Base-by-base conservation (phyloP, 441 rosid genomes). In the Manihot esculenta region DNA sequence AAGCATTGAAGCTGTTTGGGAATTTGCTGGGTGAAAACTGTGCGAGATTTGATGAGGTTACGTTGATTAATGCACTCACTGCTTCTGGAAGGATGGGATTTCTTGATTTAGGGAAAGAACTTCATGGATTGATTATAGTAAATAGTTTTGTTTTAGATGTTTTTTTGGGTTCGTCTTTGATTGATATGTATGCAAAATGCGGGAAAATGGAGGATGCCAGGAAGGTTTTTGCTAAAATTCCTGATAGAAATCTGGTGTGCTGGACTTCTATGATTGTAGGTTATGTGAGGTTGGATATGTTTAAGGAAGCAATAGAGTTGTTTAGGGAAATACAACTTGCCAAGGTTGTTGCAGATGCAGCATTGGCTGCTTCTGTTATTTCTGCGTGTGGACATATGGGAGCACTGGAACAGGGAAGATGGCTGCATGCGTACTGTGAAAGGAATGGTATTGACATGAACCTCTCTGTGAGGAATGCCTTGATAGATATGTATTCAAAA, bases 251-350 rank as follows among this genome's bases (percentile, higher is more conserved):
- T 70, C 23, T 76, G 30, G 58, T 71, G 14, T 70, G 62, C 49
- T 76, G 79, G 79, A 76, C 74, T 58, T 60, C 75, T 6, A 50
- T 76, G 72, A 71, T 76, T 4, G 71, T 67, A 21, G 79, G 74
- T 13, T 76, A 71, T 71, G 68, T 65, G 26, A 51, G 48, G 42
- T 50, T 60, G 49, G 24, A 53, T 60, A 51, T 59, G 74, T 66
- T 51, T 20, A 67, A 53, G 59, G 57, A 76, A 59, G 75, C 62
- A 27, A 41, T 66, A 47, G 61, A 51, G 49, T 57, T 71, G 42
- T 76, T 76, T 33, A 51, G 63, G 24, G 54, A 64, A n/a, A 66
- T 76, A 75, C 75, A 72, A 23, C 44, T 53, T n/a, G 54, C 18
- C 6, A 62, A 53, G 23, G 63, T 76, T 10, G 60, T 50, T 33